Conservation (phyloP, 257 asterid genomes). For the Avicennia marina region DNA sequence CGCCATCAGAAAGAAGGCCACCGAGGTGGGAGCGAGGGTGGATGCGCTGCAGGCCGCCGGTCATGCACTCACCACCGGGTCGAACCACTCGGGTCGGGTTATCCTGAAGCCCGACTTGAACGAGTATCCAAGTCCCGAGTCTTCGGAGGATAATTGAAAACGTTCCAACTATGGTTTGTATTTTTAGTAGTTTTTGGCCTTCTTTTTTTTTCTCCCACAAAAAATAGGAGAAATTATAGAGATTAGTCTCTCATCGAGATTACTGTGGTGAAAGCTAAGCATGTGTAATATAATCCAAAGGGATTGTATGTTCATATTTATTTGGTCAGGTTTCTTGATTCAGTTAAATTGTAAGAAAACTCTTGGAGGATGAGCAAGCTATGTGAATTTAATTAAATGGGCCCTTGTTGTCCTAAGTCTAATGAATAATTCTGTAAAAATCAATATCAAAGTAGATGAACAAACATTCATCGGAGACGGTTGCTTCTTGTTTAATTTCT, state of each 20-base stretch:
- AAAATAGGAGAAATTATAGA: not conserved
- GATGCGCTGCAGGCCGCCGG: slow-evolving; percentile 30
- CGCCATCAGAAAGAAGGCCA: slow-evolving; percentile 43
- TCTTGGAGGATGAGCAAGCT: no score
- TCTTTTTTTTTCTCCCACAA: not conserved
- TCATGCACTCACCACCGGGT: slow-evolving; percentile 7
- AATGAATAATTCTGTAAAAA: no score
- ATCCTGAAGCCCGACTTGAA: slow-evolving; percentile 31
- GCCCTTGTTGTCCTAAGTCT: no score
- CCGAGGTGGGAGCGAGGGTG: slow-evolving; percentile 46
- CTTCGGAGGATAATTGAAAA: slow-evolving; percentile 26
- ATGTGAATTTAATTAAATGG: no score
- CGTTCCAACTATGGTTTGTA: not conserved
- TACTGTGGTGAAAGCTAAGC: not conserved
- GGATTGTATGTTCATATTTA: not conserved
- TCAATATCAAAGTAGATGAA: no score
- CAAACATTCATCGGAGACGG: no score
- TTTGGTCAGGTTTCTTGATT: no score
- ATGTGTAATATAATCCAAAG: not conserved
- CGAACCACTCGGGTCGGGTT: slow-evolving; percentile 8
- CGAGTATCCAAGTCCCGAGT: slow-evolving; percentile 34
- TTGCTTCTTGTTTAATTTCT: no score
- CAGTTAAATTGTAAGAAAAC: no score
- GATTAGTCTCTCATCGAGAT: not conserved
- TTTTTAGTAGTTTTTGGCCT: no score